Evolutionary conservation across 1,139 yeast genomes (phyloP).

Genomic region (Saccharomyces pastorianus): DNA sequence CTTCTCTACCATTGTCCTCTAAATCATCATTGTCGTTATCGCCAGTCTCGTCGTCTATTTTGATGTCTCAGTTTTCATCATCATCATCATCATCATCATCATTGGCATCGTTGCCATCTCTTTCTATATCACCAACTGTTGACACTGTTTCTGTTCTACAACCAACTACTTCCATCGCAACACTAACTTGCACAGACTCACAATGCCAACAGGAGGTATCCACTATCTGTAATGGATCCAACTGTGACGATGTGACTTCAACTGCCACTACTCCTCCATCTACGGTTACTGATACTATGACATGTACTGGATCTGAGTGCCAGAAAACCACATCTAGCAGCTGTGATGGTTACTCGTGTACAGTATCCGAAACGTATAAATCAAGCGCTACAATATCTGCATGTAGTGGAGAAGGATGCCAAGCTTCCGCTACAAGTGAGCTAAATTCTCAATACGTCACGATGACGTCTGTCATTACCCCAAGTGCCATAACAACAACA

Average conservation of each 20-base stretch:
- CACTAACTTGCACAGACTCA: not conserved
- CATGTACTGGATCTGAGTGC: slow-evolving; percentile 7
- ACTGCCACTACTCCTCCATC: slow-evolving; percentile 1
- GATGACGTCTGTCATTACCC: not conserved
- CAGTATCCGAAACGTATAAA: not conserved
- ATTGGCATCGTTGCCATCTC: not conserved
- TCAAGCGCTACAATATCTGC: not conserved
- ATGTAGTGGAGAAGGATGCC: not conserved
- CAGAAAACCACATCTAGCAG: not conserved
- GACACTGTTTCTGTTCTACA: not conserved
- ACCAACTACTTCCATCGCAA: not conserved
- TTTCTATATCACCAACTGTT: not conserved
- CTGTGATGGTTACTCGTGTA: not conserved
- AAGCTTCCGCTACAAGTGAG: not conserved
- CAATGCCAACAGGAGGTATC: not conserved
- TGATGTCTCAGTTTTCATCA: not conserved
- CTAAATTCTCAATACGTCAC: not conserved
- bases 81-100: not conserved
- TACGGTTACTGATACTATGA: slow-evolving; percentile 1
- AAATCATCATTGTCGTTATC: not conserved
- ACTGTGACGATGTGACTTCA: not conserved
- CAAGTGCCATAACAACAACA: slow-evolving; percentile 1
- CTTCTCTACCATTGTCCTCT: not conserved
- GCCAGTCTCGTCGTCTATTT: not conserved
- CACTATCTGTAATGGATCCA: not conserved